Evolutionary conservation across 2,329 filamentous ascomycete species (phyloP), one percentile per base, ranked within the genome.

Genomic region (Myriosclerotinia curreyana): DNA sequence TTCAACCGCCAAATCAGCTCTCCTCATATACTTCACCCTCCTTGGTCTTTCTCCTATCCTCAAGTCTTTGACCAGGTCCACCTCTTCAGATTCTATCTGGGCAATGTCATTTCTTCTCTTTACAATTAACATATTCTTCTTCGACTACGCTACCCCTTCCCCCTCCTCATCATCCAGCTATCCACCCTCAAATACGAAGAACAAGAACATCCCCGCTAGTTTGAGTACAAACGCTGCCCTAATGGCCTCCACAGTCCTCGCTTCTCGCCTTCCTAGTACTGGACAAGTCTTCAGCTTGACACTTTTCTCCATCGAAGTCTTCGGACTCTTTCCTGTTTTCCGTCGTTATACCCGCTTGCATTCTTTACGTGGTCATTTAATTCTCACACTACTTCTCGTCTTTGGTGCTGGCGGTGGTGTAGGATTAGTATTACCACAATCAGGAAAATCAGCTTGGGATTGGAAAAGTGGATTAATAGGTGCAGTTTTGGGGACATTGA

Each of bases 281-380:
- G 93, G 92, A 0, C 91, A 97, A 75, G 95, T 99, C 0, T 99
- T 99, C 74, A 94, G 89, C 68, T 81, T 99, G 38, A 97, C 94
- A 0, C 84, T 99, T 7, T 98, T 99, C 82, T 93, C 89, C 67
- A 98, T 99, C 71, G 92, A 99, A 75, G 92, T 99, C 1, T 99
- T 98, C 76, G 95, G 94, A 0, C 82, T 99, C 9, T 98, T 98
- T 70, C 95, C 95, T n/a, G 93, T 99, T 5, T 98, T 98, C 74
- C 82, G 95, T n/a, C 85, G 93, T 7, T 91, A 96, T 73, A 84
- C 96, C 12, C 85, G 91, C 20, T 89, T 94, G 74, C 84, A 90
- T 46, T 92, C 88, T 65, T 95, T 91, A 87, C 83, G 80, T 1
- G 91, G 92, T 31, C 93, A 99, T 75, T 81, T 95, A 3, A 73